Conservation (phyloP, 495 filamentous ascomycete species). For the Trichocladium uniseriatum region DNA sequence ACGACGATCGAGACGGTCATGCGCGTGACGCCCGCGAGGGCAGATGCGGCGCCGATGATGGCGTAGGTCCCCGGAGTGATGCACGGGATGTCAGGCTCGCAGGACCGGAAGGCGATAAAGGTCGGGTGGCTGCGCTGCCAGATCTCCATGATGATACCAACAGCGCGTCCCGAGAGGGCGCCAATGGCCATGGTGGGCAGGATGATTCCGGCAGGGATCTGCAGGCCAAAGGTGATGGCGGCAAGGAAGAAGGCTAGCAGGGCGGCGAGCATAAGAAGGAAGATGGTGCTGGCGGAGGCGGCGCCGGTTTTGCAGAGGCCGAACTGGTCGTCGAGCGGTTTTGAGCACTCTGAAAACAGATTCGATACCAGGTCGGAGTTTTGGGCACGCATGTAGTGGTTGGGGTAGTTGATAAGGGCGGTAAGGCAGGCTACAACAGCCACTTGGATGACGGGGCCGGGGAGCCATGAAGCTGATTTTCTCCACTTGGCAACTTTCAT, state of each 20-base stretch:
- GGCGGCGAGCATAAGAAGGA: conserved; percentile 70
- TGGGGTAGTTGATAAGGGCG: conserved; percentile 86
- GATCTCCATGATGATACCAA: conserved; percentile 81
- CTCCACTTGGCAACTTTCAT: conserved; percentile 81
- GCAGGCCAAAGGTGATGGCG: conserved; percentile 87
- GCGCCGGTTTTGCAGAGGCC: conserved; percentile 75
- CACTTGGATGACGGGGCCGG: conserved; percentile 68
- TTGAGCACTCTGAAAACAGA: conserved; percentile 83
- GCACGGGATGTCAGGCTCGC: conserved; percentile 81
- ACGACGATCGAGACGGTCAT: conserved; percentile 97
- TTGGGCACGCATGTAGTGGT: conserved; percentile 88
- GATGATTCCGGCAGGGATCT: conserved; percentile 93
- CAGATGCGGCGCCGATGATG: conserved; percentile 93
- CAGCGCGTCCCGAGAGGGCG: conserved; percentile 80
- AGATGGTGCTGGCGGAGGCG: conserved; percentile 61
- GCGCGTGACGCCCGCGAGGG: conserved; percentile 89
- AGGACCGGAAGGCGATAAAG: conserved; percentile 67
- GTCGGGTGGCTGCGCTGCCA: conserved; percentile 73
- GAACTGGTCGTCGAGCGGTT: conserved; percentile 68
- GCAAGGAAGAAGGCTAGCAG: conserved; percentile 78
- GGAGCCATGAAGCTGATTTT: conserved; percentile 49
- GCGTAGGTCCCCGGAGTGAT: conserved; percentile 93
- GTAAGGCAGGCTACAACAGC: conserved; percentile 63
- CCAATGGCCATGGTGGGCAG: conserved; percentile 97
- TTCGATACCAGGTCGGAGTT: conserved; percentile 85